phyloP scores from a whole-genome alignment of 495 filamentous ascomycete genomes.

The Aspergillus egyptiacus region DNA sequence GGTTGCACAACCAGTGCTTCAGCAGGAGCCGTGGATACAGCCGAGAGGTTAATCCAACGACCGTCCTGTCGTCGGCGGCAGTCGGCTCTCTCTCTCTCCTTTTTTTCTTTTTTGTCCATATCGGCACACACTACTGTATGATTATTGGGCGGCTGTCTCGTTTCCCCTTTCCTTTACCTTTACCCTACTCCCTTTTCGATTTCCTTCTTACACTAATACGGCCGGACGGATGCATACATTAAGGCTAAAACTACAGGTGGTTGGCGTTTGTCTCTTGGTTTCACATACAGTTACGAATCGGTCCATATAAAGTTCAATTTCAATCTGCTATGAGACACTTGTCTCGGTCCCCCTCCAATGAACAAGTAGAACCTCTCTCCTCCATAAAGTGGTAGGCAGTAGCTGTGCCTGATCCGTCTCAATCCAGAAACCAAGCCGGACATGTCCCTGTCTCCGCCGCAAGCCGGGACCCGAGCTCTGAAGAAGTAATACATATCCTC shows the following conservation, averaged over 20 bases:
- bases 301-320: not conserved
- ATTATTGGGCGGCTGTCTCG: not conserved
- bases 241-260: not conserved
- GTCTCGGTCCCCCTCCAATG: not conserved
- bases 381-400: too few relatives aligned
- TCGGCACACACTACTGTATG: not conserved
- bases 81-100: not conserved
- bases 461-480: too few relatives aligned
- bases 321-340: not conserved
- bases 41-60: constrained; percentile 11
- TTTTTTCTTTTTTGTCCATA: not conserved
- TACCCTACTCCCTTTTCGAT: constrained; percentile 2
- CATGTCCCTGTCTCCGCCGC: too few relatives aligned
- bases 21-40: not conserved
- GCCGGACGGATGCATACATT: not conserved
- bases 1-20: too few relatives aligned
- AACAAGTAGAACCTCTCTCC: too few relatives aligned
- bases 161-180: constrained; percentile 3
- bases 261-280: not conserved
- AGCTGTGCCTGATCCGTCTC: too few relatives aligned
- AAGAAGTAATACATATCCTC: too few relatives aligned
- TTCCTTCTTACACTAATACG: constrained; percentile 2
- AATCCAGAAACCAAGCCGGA: too few relatives aligned
- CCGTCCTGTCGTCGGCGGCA: not conserved
- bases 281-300: not conserved